Evolutionary conservation across 495 filamentous ascomycete genomes (phyloP).

Genomic region (Cudoniella acicularis): DNA sequence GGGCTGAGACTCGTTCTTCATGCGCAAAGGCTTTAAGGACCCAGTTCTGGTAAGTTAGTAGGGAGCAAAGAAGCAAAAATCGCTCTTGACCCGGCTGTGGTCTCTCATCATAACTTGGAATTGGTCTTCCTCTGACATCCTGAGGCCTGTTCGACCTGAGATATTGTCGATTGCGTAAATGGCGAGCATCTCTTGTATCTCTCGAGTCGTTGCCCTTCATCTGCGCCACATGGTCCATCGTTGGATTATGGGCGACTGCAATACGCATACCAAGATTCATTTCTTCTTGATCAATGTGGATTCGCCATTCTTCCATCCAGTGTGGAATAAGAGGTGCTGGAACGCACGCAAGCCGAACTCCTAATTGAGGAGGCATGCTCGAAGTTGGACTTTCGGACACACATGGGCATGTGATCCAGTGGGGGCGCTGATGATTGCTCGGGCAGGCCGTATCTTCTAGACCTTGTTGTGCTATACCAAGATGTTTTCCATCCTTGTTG

Average conservation of each 20-base stretch:
- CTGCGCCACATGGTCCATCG: no score
- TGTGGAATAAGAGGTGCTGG: neutral
- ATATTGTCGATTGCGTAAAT: no score
- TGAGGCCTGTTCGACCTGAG: no score
- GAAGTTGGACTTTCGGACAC: slow-evolving; percentile 5
- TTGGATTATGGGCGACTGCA: neutral
- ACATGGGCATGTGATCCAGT: slow-evolving; percentile 18
- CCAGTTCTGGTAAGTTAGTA: neutral
- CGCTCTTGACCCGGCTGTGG: slow-evolving; percentile 1
- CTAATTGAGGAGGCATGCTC: neutral
- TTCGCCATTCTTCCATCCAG: neutral
- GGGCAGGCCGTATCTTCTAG: neutral
- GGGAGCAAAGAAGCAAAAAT: neutral
- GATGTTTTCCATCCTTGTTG: slow-evolving; percentile 5
- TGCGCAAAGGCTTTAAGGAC: slow-evolving; percentile 10
- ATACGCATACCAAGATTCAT: neutral
- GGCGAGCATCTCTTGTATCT: no score
- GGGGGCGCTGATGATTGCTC: neutral
- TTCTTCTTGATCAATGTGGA: neutral
- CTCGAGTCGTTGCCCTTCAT: no score
- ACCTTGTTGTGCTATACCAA: neutral
- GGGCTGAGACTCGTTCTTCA: neutral
- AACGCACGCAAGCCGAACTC: slow-evolving; percentile 8
- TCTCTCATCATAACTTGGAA: no score
- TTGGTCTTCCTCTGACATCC: no score